Conservation (phyloP, 2,329 filamentous ascomycete species). For the Calonectria fujianensis region DNA sequence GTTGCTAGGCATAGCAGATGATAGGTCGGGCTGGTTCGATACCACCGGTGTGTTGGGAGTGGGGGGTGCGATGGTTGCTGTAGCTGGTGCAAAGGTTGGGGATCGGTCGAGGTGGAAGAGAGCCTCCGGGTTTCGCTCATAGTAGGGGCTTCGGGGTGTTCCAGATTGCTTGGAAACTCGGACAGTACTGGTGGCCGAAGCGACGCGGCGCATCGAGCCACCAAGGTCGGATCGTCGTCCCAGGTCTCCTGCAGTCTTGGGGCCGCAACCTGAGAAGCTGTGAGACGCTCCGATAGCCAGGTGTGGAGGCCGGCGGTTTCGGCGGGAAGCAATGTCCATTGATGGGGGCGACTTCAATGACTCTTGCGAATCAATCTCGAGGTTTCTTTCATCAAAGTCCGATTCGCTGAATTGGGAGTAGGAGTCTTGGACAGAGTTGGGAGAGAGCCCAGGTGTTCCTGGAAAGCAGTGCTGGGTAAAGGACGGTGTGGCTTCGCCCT, state of each 20-base stretch:
- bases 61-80: slow-evolving; percentile 67
- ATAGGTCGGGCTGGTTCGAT: slow-evolving; percentile 59
- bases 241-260: slow-evolving; percentile 70
- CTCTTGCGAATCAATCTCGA: slow-evolving; percentile 46
- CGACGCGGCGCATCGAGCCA: slow-evolving; percentile 72
- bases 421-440: slow-evolving; percentile 47
- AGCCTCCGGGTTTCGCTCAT: slow-evolving; percentile 67
- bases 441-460: slow-evolving; percentile 38
- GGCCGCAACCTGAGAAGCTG: slow-evolving; percentile 64
- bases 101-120: slow-evolving; percentile 66
- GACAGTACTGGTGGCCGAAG: slow-evolving; percentile 68
- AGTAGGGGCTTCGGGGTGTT: slow-evolving; percentile 62
- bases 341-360: slow-evolving; percentile 69
- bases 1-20: slow-evolving; percentile 45
- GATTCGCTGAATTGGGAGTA: slow-evolving; percentile 44
- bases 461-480: slow-evolving; percentile 51
- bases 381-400: slow-evolving; percentile 44
- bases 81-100: slow-evolving; percentile 62
- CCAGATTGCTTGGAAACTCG: slow-evolving; percentile 58
- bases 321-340: slow-evolving; percentile 72
- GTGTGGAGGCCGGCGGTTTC: slow-evolving; percentile 67
- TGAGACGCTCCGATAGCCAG: slow-evolving; percentile 68
- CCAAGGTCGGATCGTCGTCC: slow-evolving; percentile 66
- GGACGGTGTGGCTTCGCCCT: slow-evolving; percentile 50
- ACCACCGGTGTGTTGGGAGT: slow-evolving; percentile 70